Percentiles rank a stretch among this genome's conserved stretches.
Evolutionary conservation across 2,329 filamentous ascomycete genomes (phyloP).

Genomic region (Ophiocordyceps sinensis): DNA sequence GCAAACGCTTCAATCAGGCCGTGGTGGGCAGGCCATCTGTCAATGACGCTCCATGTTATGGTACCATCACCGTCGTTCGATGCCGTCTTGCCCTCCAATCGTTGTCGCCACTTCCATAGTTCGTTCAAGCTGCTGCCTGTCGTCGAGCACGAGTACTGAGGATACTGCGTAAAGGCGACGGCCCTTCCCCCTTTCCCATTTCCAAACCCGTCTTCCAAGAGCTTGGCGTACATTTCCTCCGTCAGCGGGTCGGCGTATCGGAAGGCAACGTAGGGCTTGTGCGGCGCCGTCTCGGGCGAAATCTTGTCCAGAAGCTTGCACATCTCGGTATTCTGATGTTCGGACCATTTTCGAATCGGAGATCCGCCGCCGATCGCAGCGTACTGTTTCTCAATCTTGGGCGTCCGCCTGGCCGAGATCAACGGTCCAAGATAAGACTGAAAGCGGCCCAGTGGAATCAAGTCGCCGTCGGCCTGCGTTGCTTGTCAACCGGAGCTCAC

Average conservation of each 20-base stretch:
- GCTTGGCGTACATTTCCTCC: constrained; percentile 75
- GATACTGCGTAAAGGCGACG: constrained; percentile 95
- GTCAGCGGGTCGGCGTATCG: constrained; percentile 89
- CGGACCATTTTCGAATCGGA: constrained; percentile 95
- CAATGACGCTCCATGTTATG: constrained; percentile 95
- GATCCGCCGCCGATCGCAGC: constrained; percentile 92
- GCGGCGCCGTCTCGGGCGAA: constrained; percentile 84
- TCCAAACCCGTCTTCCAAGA: constrained; percentile 83
- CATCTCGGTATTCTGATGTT: constrained; percentile 88
- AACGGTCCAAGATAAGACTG: constrained; percentile 84
- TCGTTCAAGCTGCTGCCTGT: constrained; percentile 95
- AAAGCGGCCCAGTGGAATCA: constrained; percentile 87
- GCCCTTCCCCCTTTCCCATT: constrained; percentile 81
- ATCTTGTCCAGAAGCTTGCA: constrained; percentile 90
- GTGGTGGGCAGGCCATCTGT: constrained; percentile 87
- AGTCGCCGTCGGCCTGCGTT: constrained; percentile 67
- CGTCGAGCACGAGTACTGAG: constrained; percentile 95
- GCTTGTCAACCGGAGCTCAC: background rate
- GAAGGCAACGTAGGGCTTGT: constrained; percentile 96
- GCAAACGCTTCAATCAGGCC: constrained; percentile 88
- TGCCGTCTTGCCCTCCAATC: constrained; percentile 64
- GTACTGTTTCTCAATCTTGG: constrained; percentile 95
- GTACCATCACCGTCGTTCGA: constrained; percentile 43
- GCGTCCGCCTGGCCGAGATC: constrained; percentile 74
- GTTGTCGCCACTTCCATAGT: constrained; percentile 90